Evolutionary conservation across 225 moss, liverwort and hornwort species (phyloP).

Genomic region (Asterella californica): DNA sequence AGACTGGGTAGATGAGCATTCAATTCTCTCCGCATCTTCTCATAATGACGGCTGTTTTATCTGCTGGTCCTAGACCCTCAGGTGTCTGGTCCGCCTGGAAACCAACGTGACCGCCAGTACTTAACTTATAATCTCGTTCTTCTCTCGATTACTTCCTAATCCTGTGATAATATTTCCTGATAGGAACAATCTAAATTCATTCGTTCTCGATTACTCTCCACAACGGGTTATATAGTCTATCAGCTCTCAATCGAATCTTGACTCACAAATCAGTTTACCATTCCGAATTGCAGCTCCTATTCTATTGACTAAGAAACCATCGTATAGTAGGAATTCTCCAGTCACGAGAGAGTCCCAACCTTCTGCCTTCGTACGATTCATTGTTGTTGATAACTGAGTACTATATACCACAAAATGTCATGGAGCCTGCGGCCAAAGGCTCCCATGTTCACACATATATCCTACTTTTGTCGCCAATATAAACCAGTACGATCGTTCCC

Average conservation of each 20-base stretch:
- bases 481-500: not conserved
- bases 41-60: constrained; percentile 15
- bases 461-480: not conserved
- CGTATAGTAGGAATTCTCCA: not conserved
- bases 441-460: not conserved
- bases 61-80: constrained; percentile 4
- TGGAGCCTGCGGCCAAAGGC: not conserved
- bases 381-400: not conserved
- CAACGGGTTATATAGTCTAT: too few relatives aligned
- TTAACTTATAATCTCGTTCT: not conserved
- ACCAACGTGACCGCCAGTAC: too few relatives aligned
- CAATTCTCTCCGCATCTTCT: constrained; percentile 5
- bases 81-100: not conserved
- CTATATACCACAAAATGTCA: not conserved
- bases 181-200: not conserved
- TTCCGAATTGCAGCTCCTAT: too few relatives aligned
- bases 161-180: not conserved
- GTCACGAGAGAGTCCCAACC: not conserved
- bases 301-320: too few relatives aligned
- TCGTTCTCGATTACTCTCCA: not conserved
- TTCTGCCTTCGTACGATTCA: not conserved
- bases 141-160: not conserved
- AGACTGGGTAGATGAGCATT: constrained; percentile 26
- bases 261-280: too few relatives aligned
- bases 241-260: not conserved